Evolutionary conservation across 805 yeast genomes (phyloP).

Genomic region (Wickerhamomyces chaumierensis): DNA sequence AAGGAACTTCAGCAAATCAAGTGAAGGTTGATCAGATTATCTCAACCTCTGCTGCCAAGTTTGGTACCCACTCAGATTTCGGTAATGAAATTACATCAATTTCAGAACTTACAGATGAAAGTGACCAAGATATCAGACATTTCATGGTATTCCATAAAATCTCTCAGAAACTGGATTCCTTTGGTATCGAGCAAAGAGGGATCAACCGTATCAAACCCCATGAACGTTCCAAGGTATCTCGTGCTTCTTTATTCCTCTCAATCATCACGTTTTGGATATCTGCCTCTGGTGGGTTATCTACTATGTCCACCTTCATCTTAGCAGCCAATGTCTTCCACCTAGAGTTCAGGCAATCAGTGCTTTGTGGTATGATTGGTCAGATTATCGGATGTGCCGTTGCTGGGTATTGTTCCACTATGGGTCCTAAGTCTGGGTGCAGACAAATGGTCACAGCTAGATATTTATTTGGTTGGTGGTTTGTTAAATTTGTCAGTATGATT

Average conservation of each 20-base stretch:
- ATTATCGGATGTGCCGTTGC: constrained; percentile 66
- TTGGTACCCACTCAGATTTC: too few relatives aligned
- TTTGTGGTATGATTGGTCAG: constrained; percentile 53
- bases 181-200: constrained; percentile 70
- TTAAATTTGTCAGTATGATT: constrained; percentile 61
- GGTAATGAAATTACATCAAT: too few relatives aligned
- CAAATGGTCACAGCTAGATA: constrained; percentile 79
- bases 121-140: constrained; percentile 12
- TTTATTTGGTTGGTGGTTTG: constrained; percentile 79
- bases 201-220: constrained; percentile 64
- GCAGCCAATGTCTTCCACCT: constrained; percentile 66
- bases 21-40: too few relatives aligned
- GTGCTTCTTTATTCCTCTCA: constrained; percentile 24
- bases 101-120: background rate
- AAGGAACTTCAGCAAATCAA: too few relatives aligned
- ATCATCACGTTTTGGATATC: constrained; percentile 75
- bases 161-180: constrained; percentile 37
- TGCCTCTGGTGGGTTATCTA: constrained; percentile 80
- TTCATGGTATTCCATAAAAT: constrained; percentile 17
- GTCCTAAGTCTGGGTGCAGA: constrained; percentile 83
- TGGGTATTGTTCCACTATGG: constrained; percentile 77
- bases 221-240: constrained; percentile 35
- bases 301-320: constrained; percentile 74
- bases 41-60: too few relatives aligned
- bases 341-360: constrained; percentile 52